Evolutionary conservation across 345 rosid genomes (phyloP).

Genomic region (Limnanthes douglasii): DNA sequence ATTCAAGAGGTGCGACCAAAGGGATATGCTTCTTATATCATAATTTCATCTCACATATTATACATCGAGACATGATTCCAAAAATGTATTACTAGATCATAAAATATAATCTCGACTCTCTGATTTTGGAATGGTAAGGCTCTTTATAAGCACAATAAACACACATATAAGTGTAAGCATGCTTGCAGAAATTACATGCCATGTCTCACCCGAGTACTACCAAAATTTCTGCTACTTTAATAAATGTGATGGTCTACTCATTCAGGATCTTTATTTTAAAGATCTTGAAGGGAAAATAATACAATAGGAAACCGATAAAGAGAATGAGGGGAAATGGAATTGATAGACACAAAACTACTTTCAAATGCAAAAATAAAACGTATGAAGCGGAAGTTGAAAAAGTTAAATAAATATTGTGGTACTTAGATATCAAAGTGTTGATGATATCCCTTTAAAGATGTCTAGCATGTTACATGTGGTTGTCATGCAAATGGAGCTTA

Average conservation of each 20-base stretch:
- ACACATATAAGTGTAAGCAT: slow-evolving; percentile 94
- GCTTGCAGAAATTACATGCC: slow-evolving; percentile 88
- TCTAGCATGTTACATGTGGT: slow-evolving; percentile 88
- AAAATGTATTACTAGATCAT: slow-evolving; percentile 73
- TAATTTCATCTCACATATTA: slow-evolving; percentile 90
- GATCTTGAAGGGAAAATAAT: slow-evolving; percentile 80
- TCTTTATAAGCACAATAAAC: slow-evolving; percentile 86
- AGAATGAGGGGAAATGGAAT: slow-evolving; percentile 84
- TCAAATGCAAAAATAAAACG: slow-evolving; percentile 19
- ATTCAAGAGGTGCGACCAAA: slow-evolving; percentile 83
- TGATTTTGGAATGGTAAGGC: slow-evolving; percentile 95
- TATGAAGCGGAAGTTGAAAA: slow-evolving; percentile 38
- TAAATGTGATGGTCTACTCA: slow-evolving; percentile 87
- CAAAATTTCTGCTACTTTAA: slow-evolving; percentile 92
- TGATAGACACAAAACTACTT: slow-evolving; percentile 63
- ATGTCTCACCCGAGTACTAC: slow-evolving; percentile 90
- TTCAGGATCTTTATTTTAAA: slow-evolving; percentile 77
- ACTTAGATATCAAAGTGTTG: slow-evolving; percentile 76
- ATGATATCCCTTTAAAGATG: slow-evolving; percentile 75
- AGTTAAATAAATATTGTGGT: slow-evolving; percentile 75
- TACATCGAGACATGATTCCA: slow-evolving; percentile 91
- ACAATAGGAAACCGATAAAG: slow-evolving; percentile 74
- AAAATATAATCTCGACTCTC: slow-evolving; percentile 94
- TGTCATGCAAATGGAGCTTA: slow-evolving; percentile 65
- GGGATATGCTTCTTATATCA: slow-evolving; percentile 93